These are phyloP conservation scores for Shiraia bambusicola DNA, from an alignment of 2,329 filamentous ascomycete species.

Conservation along the genomic window DNA sequence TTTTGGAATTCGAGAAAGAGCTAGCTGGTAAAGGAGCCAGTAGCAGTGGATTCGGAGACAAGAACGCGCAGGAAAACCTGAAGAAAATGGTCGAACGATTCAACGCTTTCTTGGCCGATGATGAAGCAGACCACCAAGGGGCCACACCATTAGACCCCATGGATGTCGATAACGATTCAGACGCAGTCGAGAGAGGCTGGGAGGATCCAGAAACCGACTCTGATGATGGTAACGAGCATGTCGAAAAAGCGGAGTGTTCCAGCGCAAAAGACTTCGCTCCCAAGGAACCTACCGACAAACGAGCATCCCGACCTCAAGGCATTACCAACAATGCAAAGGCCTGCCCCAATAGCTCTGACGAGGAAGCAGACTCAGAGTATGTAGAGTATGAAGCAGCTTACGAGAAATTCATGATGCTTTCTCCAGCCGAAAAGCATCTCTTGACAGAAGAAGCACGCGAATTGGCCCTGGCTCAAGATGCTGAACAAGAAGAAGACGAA, in stretches of 20 bases:
- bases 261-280: constrained; percentile 49
- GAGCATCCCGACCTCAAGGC: constrained; percentile 52
- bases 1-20: constrained; percentile 82
- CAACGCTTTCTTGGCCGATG: constrained; percentile 85
- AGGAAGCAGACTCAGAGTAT: constrained; percentile 76
- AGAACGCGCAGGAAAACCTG: constrained; percentile 70
- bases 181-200: constrained; percentile 49
- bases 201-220: constrained; percentile 40
- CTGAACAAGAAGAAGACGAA: constrained; percentile 48
- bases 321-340: constrained; percentile 42
- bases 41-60: constrained; percentile 59
- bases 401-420: constrained; percentile 76
- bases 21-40: constrained; percentile 54
- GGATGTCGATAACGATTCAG: constrained; percentile 63
- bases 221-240: constrained; percentile 46
- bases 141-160: constrained; percentile 66
- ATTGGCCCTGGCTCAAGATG: constrained; percentile 45
- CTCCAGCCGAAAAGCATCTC: constrained; percentile 41
- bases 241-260: constrained; percentile 44
- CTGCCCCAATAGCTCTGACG: constrained; percentile 50
- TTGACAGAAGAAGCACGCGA: constrained; percentile 38
- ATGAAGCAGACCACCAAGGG: constrained; percentile 76
- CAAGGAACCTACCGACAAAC: constrained; percentile 61
- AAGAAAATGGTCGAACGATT: constrained; percentile 93
- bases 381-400: constrained; percentile 75